These are phyloP conservation scores for Cordyceps cicadae DNA, from an alignment of 2,329 filamentous ascomycete species.

Conservation along the genomic window DNA sequence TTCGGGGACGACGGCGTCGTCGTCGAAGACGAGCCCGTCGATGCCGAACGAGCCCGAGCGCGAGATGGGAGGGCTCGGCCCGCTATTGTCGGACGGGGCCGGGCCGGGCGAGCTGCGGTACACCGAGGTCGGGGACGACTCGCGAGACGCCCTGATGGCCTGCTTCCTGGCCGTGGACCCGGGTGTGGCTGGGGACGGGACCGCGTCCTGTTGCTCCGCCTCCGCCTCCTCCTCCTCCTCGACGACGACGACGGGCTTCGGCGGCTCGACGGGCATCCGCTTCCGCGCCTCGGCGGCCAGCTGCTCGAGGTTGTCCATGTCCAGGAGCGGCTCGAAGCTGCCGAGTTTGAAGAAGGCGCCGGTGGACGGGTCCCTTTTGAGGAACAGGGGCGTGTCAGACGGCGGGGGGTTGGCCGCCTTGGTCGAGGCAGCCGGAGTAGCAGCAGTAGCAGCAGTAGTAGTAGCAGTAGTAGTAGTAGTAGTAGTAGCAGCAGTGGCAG, in stretches of 20 bases:
- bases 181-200: neutral
- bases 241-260: neutral
- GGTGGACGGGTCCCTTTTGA: constrained; percentile 25
- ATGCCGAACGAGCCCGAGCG: constrained; percentile 1
- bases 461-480: no score
- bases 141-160: neutral
- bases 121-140: neutral
- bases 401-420: no score
- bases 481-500: no score
- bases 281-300: constrained; percentile 42
- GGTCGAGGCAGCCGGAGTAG: neutral
- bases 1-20: constrained; percentile 7
- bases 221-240: neutral
- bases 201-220: neutral
- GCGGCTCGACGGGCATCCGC: constrained; percentile 26
- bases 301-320: constrained; percentile 51
- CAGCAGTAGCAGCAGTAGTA: no score
- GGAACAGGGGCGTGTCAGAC: constrained; percentile 13
- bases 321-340: constrained; percentile 59
- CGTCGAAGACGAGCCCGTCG: constrained; percentile 13
- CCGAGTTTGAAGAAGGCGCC: constrained; percentile 57
- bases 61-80: neutral
- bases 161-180: neutral
- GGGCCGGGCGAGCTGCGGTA: neutral
- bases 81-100: neutral